Conservation (phyloP, 2,329 filamentous ascomycete genomes). For the Ophiostoma sp. region DNA sequence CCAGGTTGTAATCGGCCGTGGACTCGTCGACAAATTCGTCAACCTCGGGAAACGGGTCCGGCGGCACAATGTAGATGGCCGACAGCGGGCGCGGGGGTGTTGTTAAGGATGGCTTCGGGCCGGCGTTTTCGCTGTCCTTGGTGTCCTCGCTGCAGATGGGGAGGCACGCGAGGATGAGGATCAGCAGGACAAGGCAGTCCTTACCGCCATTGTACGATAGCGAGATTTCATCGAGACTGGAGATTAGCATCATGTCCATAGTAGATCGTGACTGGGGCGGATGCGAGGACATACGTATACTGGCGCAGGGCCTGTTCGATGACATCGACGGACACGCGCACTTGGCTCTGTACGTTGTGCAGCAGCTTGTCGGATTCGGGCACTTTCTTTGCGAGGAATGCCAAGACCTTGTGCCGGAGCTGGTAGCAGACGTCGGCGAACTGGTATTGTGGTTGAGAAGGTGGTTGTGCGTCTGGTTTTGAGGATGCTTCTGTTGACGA, state of each 20-base stretch:
- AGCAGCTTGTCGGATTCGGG: constrained; percentile 50
- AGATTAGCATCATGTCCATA: too few relatives aligned
- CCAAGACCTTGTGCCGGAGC: constrained; percentile 55
- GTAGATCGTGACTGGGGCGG: too few relatives aligned
- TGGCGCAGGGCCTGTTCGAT: constrained; percentile 67
- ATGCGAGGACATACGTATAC: constrained; percentile 58
- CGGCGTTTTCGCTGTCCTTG: constrained; percentile 12
- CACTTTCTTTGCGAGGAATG: constrained; percentile 57
- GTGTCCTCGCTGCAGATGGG: constrained; percentile 29
- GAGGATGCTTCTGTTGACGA: not conserved
- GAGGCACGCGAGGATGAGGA: constrained; percentile 71
- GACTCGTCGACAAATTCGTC: constrained; percentile 73
- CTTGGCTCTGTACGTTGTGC: constrained; percentile 65
- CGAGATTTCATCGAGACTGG: constrained; percentile 69
- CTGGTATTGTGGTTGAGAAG: not conserved
- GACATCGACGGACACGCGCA: constrained; percentile 63
- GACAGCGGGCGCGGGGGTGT: constrained; percentile 33
- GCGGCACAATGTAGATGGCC: constrained; percentile 82
- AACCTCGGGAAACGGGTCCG: constrained; percentile 78
- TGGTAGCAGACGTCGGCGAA: constrained; percentile 42
- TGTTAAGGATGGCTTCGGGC: not conserved
- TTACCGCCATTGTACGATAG: constrained; percentile 97
- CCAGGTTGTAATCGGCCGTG: constrained; percentile 64
- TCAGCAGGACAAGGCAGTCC: constrained; percentile 87
- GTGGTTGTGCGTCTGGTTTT: not conserved